These are phyloP conservation scores for Metroxylon sagu DNA, from an alignment of 176 grass and related monocot species.

Conservation along the genomic window DNA sequence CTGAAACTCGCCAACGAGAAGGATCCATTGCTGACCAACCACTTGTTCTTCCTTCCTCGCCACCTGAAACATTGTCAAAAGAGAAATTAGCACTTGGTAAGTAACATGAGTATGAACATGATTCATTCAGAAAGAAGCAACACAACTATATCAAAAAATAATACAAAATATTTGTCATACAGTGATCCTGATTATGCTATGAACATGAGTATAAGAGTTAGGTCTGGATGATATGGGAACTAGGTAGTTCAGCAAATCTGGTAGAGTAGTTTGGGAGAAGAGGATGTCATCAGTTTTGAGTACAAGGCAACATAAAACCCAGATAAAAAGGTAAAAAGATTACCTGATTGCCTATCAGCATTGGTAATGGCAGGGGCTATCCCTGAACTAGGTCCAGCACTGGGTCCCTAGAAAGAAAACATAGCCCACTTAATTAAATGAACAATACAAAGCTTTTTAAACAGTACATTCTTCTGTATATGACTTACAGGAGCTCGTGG, in stretches of 20 bases:
- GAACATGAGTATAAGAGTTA: too few species aligned
- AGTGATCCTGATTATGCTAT: too few species aligned
- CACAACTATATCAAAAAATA: too few species aligned
- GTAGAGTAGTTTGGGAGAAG: too few species aligned
- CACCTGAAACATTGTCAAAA: conserved; percentile 3
- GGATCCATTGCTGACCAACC: conserved; percentile 10
- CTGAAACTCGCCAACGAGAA: conserved; percentile 2
- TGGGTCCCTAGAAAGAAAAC: background rate
- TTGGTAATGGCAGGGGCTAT: background rate
- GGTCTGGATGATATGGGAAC: background rate
- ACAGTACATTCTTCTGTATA: background rate
- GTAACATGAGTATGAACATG: too few species aligned
- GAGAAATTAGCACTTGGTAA: too few species aligned
- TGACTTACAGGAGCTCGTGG: conserved; percentile 11
- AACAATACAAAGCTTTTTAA: too few species aligned
- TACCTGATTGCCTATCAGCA: conserved; percentile 16
- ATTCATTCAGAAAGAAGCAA: too few species aligned
- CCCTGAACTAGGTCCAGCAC: conserved; percentile 16
- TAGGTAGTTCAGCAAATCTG: background rate
- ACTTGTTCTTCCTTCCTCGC: conserved; percentile 8
- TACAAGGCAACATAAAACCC: too few species aligned
- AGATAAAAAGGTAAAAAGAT: background rate
- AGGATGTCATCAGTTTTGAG: background rate
- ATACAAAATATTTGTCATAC: too few species aligned
- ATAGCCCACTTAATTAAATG: too few species aligned